Evolutionary conservation across 768 basidiomycete genomes (phyloP), one percentile per base, ranked within the genome.

Genomic region (Phaeolepiota aurea): DNA sequence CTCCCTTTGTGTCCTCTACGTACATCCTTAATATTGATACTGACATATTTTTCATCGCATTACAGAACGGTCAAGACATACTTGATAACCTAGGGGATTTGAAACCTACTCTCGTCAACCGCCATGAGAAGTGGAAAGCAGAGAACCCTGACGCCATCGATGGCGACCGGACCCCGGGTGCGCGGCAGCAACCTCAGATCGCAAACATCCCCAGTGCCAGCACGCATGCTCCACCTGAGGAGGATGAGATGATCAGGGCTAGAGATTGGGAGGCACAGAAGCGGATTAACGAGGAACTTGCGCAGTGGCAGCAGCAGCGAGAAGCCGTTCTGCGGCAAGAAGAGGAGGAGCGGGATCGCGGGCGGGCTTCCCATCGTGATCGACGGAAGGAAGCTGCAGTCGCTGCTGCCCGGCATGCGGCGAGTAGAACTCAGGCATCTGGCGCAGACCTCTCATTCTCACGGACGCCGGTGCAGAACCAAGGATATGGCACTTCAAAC

Each of bases 51-150:
- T 32, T 25, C 33, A n/a, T 43, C 35, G 2, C 20, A 38, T 34
- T 44, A 48, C 57, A 86, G 82, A 82, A 86, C 41, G 85, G 85
- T 13, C 77, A 85, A 53, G 74, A 84, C 42, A 83, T 88, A 38
- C 71, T 89, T 33, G 71, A 76, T 44, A 69, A 68, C 47, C 73
- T 90, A 21, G 65, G 76, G 36, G 68, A 74, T 18, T 65, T 90
- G 40, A 87, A 87, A 44, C 73, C 75, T 5, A 50, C 63, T 3
- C 69, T 89, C 5, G 72, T 83, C 32, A 71, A 76, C 32, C 72
- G 79, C 12, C 78, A 76, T 47, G 80, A 83, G 38, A 63, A 67
- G 37, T 87, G 82, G 81, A 53, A 60, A 9, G 58, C 59, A 25
- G 58, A 62, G 28, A 62, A 76, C 45, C 65, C 68, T 4, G 61